Evolutionary conservation across 2,329 filamentous ascomycete genomes (phyloP).

Genomic region (Metarhizium brunneum): DNA sequence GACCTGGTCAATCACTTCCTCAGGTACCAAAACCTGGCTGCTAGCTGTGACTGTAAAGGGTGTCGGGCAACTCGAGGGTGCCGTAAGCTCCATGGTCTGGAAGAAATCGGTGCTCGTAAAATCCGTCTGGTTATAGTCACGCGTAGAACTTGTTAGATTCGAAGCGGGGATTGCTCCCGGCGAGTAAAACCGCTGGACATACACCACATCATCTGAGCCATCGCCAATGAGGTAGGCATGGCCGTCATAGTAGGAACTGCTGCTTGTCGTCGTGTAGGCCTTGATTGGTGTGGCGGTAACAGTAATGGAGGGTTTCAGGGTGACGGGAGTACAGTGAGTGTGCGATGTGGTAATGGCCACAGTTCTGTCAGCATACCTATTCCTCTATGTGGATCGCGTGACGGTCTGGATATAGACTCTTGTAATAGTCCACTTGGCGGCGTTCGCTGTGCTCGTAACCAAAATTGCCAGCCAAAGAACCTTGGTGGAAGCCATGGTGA

Average conservation of each 20-base stretch:
- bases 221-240: background rate
- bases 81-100: conserved; percentile 14
- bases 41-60: conserved; percentile 15
- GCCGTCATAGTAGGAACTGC: background rate
- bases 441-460: background rate
- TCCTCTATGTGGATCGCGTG: background rate
- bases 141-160: background rate
- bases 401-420: background rate
- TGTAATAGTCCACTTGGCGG: background rate
- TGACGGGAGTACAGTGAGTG: background rate
- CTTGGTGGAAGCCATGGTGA: background rate
- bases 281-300: background rate
- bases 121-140: background rate
- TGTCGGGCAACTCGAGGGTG: conserved; percentile 18
- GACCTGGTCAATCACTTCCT: conserved; percentile 6
- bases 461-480: background rate
- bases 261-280: background rate
- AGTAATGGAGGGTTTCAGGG: background rate
- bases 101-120: conserved; percentile 8
- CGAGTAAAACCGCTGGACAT: background rate
- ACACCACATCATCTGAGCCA: background rate
- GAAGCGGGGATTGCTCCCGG: background rate
- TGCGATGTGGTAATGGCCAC: background rate
- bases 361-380: background rate
- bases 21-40: conserved; percentile 7